Evolutionary conservation across 2,329 filamentous ascomycete species (phyloP).

Genomic region (Elsinoe arachidis): DNA sequence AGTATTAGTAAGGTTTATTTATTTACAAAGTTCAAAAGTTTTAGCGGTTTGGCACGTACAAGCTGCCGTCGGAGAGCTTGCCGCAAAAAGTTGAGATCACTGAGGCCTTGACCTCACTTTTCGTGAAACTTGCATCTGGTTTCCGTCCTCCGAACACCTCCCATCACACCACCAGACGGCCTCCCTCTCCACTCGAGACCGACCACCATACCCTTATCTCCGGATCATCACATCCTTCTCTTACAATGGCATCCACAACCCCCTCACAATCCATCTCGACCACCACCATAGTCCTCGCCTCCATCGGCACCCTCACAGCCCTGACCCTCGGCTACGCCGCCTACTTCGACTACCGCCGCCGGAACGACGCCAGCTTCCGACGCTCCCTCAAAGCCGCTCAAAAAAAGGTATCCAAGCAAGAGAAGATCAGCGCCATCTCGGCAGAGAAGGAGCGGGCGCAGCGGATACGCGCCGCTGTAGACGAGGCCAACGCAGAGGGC

Average conservation of each 20-base stretch:
- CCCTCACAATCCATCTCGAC: conserved; percentile 39
- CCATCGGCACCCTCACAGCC: conserved; percentile 50
- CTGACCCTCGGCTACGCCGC: conserved; percentile 55
- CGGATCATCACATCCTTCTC: not conserved
- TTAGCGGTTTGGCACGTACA: too few species aligned
- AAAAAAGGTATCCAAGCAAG: conserved; percentile 60
- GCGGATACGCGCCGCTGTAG: conserved; percentile 64
- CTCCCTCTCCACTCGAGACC: not conserved
- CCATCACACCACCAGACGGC: not conserved
- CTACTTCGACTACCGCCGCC: conserved; percentile 59
- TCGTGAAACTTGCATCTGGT: not conserved
- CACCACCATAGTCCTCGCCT: conserved; percentile 50
- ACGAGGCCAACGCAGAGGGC: conserved; percentile 78
- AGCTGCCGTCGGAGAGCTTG: too few species aligned
- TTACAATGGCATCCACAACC: conserved; percentile 28
- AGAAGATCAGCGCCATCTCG: conserved; percentile 63
- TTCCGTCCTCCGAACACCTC: not conserved
- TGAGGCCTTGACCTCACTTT: not conserved
- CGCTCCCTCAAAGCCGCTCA: conserved; percentile 62
- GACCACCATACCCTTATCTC: not conserved
- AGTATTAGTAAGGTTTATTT: too few species aligned
- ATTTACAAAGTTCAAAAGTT: too few species aligned
- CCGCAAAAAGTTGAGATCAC: conserved; percentile 12
- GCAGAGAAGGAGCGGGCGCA: conserved; percentile 59
- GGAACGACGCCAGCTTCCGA: conserved; percentile 55